A percentile compares a stretch with the other conserved stretches of the same genome.
Evolutionary conservation across 768 basidiomycete genomes (phyloP).

Genomic region (Phlegmacium glaucopus): DNA sequence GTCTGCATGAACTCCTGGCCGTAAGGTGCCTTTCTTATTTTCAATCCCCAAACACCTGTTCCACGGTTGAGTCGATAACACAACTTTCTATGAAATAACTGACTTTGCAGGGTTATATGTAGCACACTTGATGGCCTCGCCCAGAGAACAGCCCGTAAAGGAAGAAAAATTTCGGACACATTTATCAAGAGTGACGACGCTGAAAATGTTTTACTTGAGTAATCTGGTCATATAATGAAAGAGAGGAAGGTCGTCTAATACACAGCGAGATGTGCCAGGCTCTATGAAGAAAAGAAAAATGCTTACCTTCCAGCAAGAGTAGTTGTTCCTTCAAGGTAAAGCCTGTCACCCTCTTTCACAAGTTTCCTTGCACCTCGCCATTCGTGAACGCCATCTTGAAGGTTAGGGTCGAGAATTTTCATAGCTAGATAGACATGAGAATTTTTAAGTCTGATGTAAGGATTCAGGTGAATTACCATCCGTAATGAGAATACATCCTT

Average conservation of each 20-base stretch:
- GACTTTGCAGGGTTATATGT: conserved; percentile 83
- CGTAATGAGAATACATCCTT: conserved; percentile 86
- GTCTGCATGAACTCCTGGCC: conserved; percentile 85
- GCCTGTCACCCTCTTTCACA: conserved; percentile 75
- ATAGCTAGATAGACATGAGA: conserved; percentile 49
- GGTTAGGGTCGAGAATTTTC: conserved; percentile 81
- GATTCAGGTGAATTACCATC: conserved; percentile 55
- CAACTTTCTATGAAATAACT: conserved; percentile 14
- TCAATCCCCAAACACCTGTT: conserved; percentile 74
- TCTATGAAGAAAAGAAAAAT: background rate
- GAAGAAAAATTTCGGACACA: conserved; percentile 82
- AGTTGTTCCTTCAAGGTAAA: conserved; percentile 81
- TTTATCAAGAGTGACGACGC: conserved; percentile 79
- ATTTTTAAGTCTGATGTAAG: background rate
- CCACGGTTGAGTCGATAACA: background rate
- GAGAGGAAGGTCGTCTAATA: background rate
- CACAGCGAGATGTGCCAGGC: background rate
- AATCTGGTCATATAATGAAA: background rate
- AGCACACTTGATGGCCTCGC: conserved; percentile 82
- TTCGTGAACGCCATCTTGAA: conserved; percentile 79
- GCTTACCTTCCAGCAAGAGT: conserved; percentile 85
- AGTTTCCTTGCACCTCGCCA: conserved; percentile 85
- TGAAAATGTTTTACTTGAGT: conserved; percentile 20
- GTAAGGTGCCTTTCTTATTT: conserved; percentile 74
- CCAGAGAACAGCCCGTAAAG: conserved; percentile 81